These are phyloP conservation scores for Daphne laureola DNA, from an alignment of 441 rosid genomes.

Conservation along the genomic window DNA sequence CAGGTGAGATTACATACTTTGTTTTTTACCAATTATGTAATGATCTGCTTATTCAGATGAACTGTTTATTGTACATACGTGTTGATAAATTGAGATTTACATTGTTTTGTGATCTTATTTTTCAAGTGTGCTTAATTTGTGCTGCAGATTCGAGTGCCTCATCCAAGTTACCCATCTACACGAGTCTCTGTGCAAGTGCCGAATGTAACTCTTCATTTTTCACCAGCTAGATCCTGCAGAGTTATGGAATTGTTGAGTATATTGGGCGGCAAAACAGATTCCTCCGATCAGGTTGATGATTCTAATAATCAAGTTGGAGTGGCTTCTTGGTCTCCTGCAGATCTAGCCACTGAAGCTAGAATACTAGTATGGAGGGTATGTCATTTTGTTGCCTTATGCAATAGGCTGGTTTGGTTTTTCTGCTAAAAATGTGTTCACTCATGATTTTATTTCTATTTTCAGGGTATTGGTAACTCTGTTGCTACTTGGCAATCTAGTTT, in stretches of 20 bases:
- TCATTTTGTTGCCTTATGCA: constrained; percentile 11
- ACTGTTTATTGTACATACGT: too few species aligned
- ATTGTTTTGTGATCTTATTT: neutral
- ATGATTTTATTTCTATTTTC: constrained; percentile 20
- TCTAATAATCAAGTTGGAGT: constrained; percentile 56
- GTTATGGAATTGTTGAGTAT: constrained; percentile 71
- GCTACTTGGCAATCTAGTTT: constrained; percentile 96
- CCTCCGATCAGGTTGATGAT: constrained; percentile 56
- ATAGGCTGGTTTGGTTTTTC: constrained; percentile 17
- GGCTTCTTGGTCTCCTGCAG: constrained; percentile 65
- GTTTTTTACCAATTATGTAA: constrained; percentile 4
- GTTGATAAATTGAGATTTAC: too few species aligned
- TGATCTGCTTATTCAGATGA: neutral
- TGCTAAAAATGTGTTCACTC: constrained; percentile 13
- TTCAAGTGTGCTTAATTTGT: constrained; percentile 4
- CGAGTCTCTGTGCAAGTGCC: constrained; percentile 96
- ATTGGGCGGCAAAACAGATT: constrained; percentile 46
- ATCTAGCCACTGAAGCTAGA: constrained; percentile 68
- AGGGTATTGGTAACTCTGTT: constrained; percentile 97
- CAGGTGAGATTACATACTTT: constrained; percentile 48
- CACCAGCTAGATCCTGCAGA: constrained; percentile 76
- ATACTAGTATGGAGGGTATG: constrained; percentile 96
- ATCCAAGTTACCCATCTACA: constrained; percentile 85
- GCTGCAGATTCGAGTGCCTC: constrained; percentile 79
- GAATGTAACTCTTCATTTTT: constrained; percentile 91